A percentile compares a stretch with the other conserved stretches of the same genome.
Evolutionary conservation across 192 early-diverging fungal genomes (phyloP).

Genomic region (Thamnidium elegans): DNA sequence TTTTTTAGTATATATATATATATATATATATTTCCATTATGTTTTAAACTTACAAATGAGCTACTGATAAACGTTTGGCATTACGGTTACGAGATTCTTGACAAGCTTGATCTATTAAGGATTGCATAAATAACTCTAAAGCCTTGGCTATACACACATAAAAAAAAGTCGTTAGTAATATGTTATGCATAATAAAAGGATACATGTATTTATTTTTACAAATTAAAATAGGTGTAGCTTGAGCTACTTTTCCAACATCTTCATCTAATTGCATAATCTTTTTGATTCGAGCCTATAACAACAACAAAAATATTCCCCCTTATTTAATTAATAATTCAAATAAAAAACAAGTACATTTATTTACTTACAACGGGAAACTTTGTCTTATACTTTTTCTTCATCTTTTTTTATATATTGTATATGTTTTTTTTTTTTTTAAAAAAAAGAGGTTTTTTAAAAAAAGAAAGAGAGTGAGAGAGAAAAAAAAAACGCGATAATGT

Average conservation of each 20-base stretch:
- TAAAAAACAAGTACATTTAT: constrained; percentile 3
- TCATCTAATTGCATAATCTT: constrained; percentile 99
- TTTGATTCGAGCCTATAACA: constrained; percentile 92
- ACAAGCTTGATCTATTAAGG: constrained; percentile 83
- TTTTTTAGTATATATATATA: background rate
- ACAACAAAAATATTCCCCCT: constrained; percentile 11
- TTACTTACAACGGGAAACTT: constrained; percentile 86
- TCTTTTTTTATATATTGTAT: constrained; percentile 25
- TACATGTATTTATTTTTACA: constrained; percentile 54
- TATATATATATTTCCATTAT: background rate
- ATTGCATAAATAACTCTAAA: constrained; percentile 93
- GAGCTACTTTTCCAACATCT: constrained; percentile 97
- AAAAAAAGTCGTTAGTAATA: constrained; percentile 1
- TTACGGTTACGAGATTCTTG: constrained; percentile 74
- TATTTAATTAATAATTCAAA: background rate
- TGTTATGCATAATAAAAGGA: background rate
- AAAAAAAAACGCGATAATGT: background rate
- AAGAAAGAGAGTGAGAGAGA: background rate
- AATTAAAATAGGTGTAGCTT: constrained; percentile 93
- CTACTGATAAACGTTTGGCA: constrained; percentile 79
- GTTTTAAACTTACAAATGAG: constrained; percentile 75
- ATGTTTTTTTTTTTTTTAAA: background rate
- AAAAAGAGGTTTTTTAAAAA: background rate
- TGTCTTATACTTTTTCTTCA: constrained; percentile 90
- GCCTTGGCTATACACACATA: constrained; percentile 70